Conservation (phyloP, 129 eudicot genomes). For the Escallonia herrerae region DNA sequence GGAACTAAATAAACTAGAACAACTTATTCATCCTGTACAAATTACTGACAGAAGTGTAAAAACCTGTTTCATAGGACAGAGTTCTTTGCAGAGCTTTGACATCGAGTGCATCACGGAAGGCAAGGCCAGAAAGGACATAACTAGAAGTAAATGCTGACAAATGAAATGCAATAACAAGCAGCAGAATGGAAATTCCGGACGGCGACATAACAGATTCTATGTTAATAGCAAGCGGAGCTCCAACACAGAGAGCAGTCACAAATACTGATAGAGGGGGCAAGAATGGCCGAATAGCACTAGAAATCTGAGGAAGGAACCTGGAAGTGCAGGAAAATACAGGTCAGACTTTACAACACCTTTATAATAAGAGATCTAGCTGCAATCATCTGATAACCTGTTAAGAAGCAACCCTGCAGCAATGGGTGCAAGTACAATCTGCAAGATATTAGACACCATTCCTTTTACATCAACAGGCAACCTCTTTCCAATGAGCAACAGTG, state of each 20-base stretch:
- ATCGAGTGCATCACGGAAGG: slow-evolving; percentile 56
- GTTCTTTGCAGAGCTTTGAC: slow-evolving; percentile 96
- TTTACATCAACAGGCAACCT: slow-evolving; percentile 89
- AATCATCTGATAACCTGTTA: slow-evolving; percentile 44
- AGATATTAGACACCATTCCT: slow-evolving; percentile 86
- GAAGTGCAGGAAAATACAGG: slow-evolving; percentile 3
- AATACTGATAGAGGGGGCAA: slow-evolving; percentile 85
- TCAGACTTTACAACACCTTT: neutral
- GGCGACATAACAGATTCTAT: slow-evolving; percentile 73
- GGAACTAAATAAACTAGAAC: neutral
- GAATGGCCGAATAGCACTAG: slow-evolving; percentile 61
- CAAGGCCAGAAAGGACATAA: slow-evolving; percentile 55
- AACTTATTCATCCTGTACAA: slow-evolving; percentile 2
- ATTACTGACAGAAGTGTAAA: neutral
- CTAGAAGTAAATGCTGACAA: slow-evolving; percentile 71
- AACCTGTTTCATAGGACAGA: slow-evolving; percentile 88
- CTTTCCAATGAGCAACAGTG: slow-evolving; percentile 82
- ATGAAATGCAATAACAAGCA: slow-evolving; percentile 64
- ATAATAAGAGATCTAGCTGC: neutral
- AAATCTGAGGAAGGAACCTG: slow-evolving; percentile 71
- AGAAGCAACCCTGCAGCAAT: slow-evolving; percentile 84
- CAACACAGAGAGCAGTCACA: slow-evolving; percentile 89
- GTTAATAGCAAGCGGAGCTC: slow-evolving; percentile 93
- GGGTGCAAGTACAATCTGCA: slow-evolving; percentile 93
- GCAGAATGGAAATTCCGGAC: slow-evolving; percentile 69